Evolutionary conservation across 305 asterid genomes (phyloP).

Genomic region (Ruellia speciosa): DNA sequence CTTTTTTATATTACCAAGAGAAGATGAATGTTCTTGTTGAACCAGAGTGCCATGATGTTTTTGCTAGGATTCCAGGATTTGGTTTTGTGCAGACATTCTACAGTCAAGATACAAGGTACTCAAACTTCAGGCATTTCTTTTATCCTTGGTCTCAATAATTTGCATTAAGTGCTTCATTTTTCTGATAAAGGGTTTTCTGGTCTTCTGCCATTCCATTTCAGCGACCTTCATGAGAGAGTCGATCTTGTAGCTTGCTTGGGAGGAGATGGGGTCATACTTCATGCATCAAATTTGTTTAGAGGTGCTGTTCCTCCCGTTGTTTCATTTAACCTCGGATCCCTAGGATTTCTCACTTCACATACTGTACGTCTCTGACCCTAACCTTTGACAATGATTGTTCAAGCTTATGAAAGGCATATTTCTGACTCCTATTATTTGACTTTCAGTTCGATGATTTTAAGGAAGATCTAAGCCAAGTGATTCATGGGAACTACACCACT

Average conservation of each 20-base stretch:
- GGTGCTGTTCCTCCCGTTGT: constrained; percentile 98
- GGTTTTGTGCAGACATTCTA: constrained; percentile 98
- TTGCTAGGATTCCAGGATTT: constrained; percentile 94
- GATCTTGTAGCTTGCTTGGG: constrained; percentile 98
- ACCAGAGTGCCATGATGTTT: constrained; percentile 93
- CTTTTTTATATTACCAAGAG: constrained; percentile 85
- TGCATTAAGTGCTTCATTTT: constrained; percentile 4
- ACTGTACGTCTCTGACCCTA: constrained; percentile 47
- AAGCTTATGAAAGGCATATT: constrained; percentile 15
- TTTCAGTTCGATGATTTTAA: constrained; percentile 73
- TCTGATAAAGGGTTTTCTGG: constrained; percentile 20
- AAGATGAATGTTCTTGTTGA: constrained; percentile 91
- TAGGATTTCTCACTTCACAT: constrained; percentile 95
- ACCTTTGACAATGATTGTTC: constrained; percentile 18
- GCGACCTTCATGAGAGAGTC: constrained; percentile 95
- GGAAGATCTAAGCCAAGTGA: constrained; percentile 75
- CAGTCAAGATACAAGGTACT: constrained; percentile 95
- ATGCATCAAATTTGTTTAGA: constrained; percentile 90
- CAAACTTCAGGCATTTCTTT: constrained; percentile 19
- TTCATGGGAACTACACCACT: constrained; percentile 74
- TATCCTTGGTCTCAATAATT: constrained; percentile 9
- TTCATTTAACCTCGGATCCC: constrained; percentile 96
- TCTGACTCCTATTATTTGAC: constrained; percentile 20
- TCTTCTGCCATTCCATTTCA: constrained; percentile 30
- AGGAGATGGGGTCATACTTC: constrained; percentile 99